Evolutionary conservation across 768 basidiomycete genomes (phyloP), one percentile per base, ranked within the genome.

Genomic region (Dacryopinax primogenitus): DNA sequence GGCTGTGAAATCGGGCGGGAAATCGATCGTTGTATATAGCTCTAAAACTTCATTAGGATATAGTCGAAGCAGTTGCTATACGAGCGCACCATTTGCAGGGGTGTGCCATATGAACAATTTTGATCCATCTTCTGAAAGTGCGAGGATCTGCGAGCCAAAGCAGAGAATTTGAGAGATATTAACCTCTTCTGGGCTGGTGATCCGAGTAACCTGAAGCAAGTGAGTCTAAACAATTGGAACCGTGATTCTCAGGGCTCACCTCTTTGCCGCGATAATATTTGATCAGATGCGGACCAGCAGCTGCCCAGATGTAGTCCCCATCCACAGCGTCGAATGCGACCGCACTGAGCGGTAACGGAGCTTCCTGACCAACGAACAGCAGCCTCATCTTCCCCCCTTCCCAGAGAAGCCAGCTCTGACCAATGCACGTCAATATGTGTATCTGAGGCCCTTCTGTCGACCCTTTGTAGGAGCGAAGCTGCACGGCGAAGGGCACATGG

Each of bases 331-430:
- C 51, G 18, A 93, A 86, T 15, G 81, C 81, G 72, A 99, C 76
- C 68, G 82, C 84, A 1, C 86, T 80, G 66, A 98, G 92, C 33
- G 82, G 80, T 28, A 84, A 82, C 21, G 79, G 81, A 15, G 84
- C 80, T 73, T 94, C 90, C n/a, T 92, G 75, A 91, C 95, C 92
- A 67, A 94, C 92, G 73, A 99, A 98, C 36, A 97, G 80, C 65
- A 98, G 76, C 33, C 80, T 81, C 90, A 98, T 93, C 76, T 87
- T 92, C 30, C 86, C 89, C 23, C 92, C 94, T 70, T 96, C 92
- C 95, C 95, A 98, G 71, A 96, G 78, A 18, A 92, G 90, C 94
- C 94, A 98, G 68, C 89, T 84, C 66, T 79, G 83, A 4, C 95
- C 94, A 7, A 97, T 76, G 71, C 90, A 93, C 12, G 92, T 94